These are phyloP conservation scores for Haplosporangium sp. DNA, from an alignment of 371 early-diverging fungal genomes.

Conservation along the genomic window DNA sequence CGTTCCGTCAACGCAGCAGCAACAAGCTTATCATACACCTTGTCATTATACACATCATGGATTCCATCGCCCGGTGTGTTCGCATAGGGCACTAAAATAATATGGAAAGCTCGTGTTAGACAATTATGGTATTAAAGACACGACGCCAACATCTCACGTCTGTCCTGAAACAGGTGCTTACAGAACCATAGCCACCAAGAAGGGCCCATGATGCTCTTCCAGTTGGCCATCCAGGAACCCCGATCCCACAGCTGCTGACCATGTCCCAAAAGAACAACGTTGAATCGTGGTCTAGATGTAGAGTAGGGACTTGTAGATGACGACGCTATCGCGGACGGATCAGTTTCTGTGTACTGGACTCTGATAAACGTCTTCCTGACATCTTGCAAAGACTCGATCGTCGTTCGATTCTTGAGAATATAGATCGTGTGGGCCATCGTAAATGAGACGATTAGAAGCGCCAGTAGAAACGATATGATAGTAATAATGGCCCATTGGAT, in stretches of 20 bases:
- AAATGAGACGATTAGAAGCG: conserved; percentile 48
- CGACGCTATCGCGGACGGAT: conserved; percentile 11
- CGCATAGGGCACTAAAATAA: conserved; percentile 30
- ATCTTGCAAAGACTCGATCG: conserved; percentile 52
- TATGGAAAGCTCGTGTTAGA: not conserved
- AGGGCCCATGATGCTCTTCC: conserved; percentile 56
- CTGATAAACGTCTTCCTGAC: conserved; percentile 32
- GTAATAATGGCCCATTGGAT: conserved; percentile 36
- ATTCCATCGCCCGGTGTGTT: conserved; percentile 64
- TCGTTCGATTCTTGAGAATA: conserved; percentile 52
- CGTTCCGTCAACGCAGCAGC: conserved; percentile 46
- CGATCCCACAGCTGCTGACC: conserved; percentile 56
- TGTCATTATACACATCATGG: conserved; percentile 61
- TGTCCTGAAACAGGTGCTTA: conserved; percentile 13
- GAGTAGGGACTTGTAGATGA: conserved; percentile 8
- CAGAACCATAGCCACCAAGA: conserved; percentile 61
- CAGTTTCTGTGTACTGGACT: conserved; percentile 32
- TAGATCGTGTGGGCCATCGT: conserved; percentile 50
- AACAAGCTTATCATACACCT: conserved; percentile 54
- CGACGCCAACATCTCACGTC: not conserved
- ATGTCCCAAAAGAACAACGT: conserved; percentile 32
- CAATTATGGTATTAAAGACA: not conserved
- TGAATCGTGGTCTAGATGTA: conserved; percentile 21
- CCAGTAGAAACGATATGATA: conserved; percentile 38
- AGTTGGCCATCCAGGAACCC: conserved; percentile 50